Conservation (phyloP, 768 basidiomycete species). For the Fomitopsis serialis region DNA sequence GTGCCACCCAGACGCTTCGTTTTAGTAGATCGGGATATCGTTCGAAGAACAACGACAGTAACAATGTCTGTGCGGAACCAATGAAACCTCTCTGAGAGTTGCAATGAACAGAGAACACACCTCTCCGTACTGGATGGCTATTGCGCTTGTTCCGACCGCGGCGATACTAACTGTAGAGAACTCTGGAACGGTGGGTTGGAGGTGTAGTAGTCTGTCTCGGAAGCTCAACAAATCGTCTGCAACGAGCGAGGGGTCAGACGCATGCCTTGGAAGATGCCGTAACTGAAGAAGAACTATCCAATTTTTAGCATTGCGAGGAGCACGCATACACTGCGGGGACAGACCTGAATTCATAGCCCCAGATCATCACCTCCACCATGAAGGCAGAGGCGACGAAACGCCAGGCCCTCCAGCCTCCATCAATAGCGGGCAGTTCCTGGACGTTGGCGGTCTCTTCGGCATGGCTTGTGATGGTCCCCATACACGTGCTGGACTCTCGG, state of each 20-base stretch:
- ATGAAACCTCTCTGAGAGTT: not conserved
- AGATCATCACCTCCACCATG: constrained; percentile 18
- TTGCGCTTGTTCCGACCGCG: constrained; percentile 12
- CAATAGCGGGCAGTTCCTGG: constrained; percentile 17
- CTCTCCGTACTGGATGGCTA: constrained; percentile 16
- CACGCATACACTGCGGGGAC: not conserved
- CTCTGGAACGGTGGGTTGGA: constrained; percentile 16
- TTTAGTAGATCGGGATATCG: constrained; percentile 16
- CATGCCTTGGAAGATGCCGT: constrained; percentile 19
- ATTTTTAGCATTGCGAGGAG: not conserved
- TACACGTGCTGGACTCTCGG: not conserved
- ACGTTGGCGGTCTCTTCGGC: constrained; percentile 5
- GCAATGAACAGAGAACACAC: not conserved
- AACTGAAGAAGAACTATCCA: constrained; percentile 5
- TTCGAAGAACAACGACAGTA: constrained; percentile 12
- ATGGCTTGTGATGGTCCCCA: not conserved
- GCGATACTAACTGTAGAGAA: constrained; percentile 12
- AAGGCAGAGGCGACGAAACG: constrained; percentile 17
- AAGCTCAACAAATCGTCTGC: not conserved
- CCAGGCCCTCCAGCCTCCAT: constrained; percentile 17
- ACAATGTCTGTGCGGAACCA: constrained; percentile 1
- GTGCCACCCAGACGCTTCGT: constrained; percentile 12
- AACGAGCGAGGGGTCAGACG: not conserved
- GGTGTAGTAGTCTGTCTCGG: constrained; percentile 15
- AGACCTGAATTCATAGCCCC: constrained; percentile 20